Evolutionary conservation across 768 basidiomycete species (phyloP), one percentile per base, ranked within the genome.

Genomic region (Tephrocybe sp.): DNA sequence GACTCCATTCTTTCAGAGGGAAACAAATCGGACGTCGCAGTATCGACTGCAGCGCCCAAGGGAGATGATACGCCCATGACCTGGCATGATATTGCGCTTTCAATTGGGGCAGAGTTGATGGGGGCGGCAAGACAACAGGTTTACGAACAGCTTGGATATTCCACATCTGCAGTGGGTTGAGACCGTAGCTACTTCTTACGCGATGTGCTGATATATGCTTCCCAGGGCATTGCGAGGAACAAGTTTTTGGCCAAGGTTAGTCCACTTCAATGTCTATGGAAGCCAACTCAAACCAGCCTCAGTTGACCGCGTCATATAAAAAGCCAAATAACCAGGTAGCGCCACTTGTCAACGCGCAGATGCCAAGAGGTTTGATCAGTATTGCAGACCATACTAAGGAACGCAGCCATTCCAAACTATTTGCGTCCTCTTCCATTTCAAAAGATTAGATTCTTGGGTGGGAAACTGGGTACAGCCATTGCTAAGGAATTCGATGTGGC

Each of bases 401-500:
- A 89, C 56, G 70, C 74, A 25, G 91, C 90, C 1, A 93, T 95
- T 29, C 86, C 94, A 0, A 77, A 79, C 42, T 99, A 94, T 64
- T 73, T 98, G 40, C 74, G 73, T 31, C 90, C 94, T 3, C 74
- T 97, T 65, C 72, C 79, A n/a, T 97, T 98, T 60, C 90, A 91
- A 54, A 93, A 93, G 91, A 98, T 99, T 61, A 82, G 97, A 10
- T 91, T 91, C 57, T 73, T 99, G 0, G 97, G 97, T 2, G 97
- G 97, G 13, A 99, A 98, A 67, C 79, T 98, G 1, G 97, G 97
- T 1, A 78, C 82, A 45, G 86, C 90, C 2, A 72, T 99, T 22
- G 91, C 91, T 1, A 81, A 84, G 52, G 88, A 93, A 62, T 97
- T 91, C 57, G 89, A 89, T 58, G 94, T 81, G 4, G 86, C 87